phyloP scores from a whole-genome alignment of 1,139 yeast species.

The Tardiomyces digboiensis region DNA sequence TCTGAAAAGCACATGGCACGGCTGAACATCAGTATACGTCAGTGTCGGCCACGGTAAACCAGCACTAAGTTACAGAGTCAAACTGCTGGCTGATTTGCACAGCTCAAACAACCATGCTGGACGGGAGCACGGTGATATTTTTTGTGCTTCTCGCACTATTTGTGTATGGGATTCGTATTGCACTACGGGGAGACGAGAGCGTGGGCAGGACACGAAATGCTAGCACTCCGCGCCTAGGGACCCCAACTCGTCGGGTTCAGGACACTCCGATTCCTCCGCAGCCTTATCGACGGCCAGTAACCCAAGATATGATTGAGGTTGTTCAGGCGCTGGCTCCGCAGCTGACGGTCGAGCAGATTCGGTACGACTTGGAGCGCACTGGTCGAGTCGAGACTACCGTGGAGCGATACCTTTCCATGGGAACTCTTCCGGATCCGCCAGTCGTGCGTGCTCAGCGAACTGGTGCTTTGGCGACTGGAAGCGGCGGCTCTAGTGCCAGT shows the following conservation, averaged over 20 bases:
- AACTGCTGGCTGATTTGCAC: neutral
- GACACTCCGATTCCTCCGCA: neutral
- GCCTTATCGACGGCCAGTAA: conserved; percentile 42
- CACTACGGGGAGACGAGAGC: neutral
- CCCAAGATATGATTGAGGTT: conserved; percentile 73
- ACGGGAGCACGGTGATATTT: neutral
- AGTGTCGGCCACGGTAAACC: too few relatives aligned
- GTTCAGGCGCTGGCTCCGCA: conserved; percentile 80
- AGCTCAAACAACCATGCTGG: neutral
- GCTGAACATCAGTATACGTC: too few relatives aligned
- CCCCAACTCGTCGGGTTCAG: neutral
- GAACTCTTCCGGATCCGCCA: conserved; percentile 63
- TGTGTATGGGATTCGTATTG: neutral
- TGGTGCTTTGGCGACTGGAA: conserved; percentile 2
- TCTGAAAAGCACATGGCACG: too few relatives aligned
- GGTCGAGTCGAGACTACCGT: conserved; percentile 78
- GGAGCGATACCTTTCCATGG: conserved; percentile 55
- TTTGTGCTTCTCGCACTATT: neutral
- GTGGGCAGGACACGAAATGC: too few relatives aligned
- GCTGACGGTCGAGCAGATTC: conserved; percentile 59
- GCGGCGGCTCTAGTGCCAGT: neutral
- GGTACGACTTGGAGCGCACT: conserved; percentile 40
- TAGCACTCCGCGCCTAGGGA: too few relatives aligned
- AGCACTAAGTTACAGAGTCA: too few relatives aligned
- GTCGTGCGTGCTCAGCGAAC: neutral